A percentile compares a stretch with the other conserved stretches of the same genome.
phyloP scores from a whole-genome alignment of 169 alveolate species.

The Neospora caninum region DNA sequence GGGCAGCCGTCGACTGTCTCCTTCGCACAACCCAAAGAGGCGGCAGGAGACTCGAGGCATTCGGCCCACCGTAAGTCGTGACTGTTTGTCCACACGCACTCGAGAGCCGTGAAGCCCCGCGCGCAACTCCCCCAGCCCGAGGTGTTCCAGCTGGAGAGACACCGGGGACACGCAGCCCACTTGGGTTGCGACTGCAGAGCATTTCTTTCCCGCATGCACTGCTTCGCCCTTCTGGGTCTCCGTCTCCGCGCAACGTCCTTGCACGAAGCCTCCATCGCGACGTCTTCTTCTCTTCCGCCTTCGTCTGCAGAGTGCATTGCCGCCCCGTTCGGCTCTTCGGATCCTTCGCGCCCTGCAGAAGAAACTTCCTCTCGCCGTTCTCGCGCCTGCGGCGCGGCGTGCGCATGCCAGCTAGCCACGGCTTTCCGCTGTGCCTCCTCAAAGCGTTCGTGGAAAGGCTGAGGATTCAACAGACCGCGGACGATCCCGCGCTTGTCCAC shows the following conservation, averaged over 20 bases:
- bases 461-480: conserved; percentile 1
- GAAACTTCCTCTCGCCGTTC: not conserved
- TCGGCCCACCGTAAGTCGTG: conserved; percentile 22
- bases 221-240: not conserved
- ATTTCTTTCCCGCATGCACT: not conserved
- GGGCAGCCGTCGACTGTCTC: not conserved
- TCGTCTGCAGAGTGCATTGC: not conserved
- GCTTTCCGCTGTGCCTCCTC: not conserved
- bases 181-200: not conserved
- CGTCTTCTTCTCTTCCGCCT: not conserved
- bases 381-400: not conserved
- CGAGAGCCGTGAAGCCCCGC: conserved; percentile 41
- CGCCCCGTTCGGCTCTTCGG: not conserved
- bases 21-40: too few relatives aligned
- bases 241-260: not conserved
- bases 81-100: conserved; percentile 36
- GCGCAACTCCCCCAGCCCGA: conserved; percentile 33
- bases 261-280: not conserved
- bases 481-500: conserved; percentile 46
- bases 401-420: not conserved
- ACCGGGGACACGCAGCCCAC: conserved; percentile 8
- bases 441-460: not conserved
- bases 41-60: not conserved
- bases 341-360: not conserved
- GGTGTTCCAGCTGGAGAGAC: conserved; percentile 13